Conservation (phyloP, 2,329 filamentous ascomycete genomes). For the Cryoendolithus antarcticus region DNA sequence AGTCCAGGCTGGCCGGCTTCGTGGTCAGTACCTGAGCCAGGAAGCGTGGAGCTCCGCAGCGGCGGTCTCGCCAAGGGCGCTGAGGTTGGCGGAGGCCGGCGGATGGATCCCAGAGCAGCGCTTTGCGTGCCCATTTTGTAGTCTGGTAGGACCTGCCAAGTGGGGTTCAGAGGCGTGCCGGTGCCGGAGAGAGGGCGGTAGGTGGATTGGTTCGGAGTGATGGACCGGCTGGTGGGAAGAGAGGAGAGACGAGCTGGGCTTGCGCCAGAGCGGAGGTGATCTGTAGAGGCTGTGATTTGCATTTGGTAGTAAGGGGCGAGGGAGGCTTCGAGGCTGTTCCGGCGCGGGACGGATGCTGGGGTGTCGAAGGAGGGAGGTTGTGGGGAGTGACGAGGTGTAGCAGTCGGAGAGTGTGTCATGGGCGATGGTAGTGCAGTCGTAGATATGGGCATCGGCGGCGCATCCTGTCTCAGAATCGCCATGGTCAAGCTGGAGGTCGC, state of each 20-base stretch:
- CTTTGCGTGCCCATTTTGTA: background rate
- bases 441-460: constrained; percentile 12
- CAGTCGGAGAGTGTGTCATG: constrained; percentile 3
- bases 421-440: no score
- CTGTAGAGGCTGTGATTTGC: constrained; percentile 59
- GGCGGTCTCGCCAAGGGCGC: constrained; percentile 8
- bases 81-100: constrained; percentile 23
- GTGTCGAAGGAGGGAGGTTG: constrained; percentile 7
- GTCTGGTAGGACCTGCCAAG: background rate
- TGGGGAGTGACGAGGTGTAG: constrained; percentile 8
- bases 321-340: constrained; percentile 31
- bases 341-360: constrained; percentile 8
- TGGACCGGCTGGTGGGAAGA: background rate
- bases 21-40: constrained; percentile 1
- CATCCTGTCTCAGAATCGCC: constrained; percentile 51
- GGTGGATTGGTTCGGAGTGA: background rate
- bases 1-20: no score
- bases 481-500: constrained; percentile 84
- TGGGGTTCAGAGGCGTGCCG: background rate
- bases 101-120: constrained; percentile 26
- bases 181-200: background rate
- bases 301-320: constrained; percentile 57
- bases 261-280: constrained; percentile 51
- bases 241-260: constrained; percentile 20
- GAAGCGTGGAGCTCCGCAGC: constrained; percentile 8